Percentiles rank a stretch among this genome's conserved stretches.
These are phyloP conservation scores for Lathyrus tuberosus DNA, from an alignment of 306 rosid genomes.

Conservation along the genomic window DNA sequence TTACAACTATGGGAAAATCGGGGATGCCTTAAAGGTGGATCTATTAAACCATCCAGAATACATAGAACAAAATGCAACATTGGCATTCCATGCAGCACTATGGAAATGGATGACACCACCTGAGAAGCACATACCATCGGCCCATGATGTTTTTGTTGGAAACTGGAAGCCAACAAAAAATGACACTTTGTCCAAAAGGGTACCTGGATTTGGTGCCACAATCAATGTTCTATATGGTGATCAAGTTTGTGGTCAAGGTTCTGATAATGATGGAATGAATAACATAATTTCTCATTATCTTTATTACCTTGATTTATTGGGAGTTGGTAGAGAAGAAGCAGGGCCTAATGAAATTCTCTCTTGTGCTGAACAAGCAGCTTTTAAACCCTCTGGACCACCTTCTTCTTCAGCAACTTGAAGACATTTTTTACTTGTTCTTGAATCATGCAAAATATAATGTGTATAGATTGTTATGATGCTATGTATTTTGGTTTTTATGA, in stretches of 20 bases:
- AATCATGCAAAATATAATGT: constrained; percentile 11
- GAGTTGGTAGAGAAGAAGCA: constrained; percentile 76
- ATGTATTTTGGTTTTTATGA: constrained; percentile 13
- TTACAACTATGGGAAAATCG: constrained; percentile 80
- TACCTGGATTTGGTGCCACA: constrained; percentile 91
- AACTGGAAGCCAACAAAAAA: constrained; percentile 95
- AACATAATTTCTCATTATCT: constrained; percentile 77
- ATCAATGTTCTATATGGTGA: constrained; percentile 84
- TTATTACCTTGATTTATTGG: constrained; percentile 81
- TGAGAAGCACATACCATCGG: constrained; percentile 79
- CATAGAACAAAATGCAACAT: constrained; percentile 89
- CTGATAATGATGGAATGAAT: constrained; percentile 77
- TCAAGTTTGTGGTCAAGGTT: constrained; percentile 61
- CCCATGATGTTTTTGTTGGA: constrained; percentile 82
- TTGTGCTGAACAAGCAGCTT: constrained; percentile 78
- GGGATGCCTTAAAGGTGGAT: constrained; percentile 75
- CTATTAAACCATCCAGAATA: constrained; percentile 89
- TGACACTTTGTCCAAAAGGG: constrained; percentile 75
- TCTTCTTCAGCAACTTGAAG: constrained; percentile 49
- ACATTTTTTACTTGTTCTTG: constrained; percentile 39
- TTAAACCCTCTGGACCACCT: constrained; percentile 56
- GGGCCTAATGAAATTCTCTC: constrained; percentile 74
- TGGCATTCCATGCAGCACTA: constrained; percentile 83
- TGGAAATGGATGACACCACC: constrained; percentile 91
- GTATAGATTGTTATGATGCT: constrained; percentile 32